phyloP scores from a whole-genome alignment of 345 rosid genomes.

The Hibiscus trionum region DNA sequence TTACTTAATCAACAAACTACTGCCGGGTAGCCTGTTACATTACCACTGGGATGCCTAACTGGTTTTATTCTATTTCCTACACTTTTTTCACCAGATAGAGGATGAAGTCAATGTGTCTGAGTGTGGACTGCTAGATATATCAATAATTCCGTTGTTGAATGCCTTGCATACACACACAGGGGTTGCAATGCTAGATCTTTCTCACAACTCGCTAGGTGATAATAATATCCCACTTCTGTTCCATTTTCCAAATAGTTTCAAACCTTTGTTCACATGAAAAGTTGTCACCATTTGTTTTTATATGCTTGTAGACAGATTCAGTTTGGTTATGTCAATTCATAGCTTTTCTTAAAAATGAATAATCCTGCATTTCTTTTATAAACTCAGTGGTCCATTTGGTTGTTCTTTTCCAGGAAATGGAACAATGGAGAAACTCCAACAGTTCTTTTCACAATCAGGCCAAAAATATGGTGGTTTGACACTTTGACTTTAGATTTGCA shows the following conservation, averaged over 20 bases:
- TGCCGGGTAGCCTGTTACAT: slow-evolving; percentile 6
- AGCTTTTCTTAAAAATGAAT: background rate
- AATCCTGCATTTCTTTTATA: background rate
- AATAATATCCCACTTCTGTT: slow-evolving; percentile 14
- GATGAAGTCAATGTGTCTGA: slow-evolving; percentile 78
- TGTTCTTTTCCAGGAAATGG: slow-evolving; percentile 24
- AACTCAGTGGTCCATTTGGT: slow-evolving; percentile 19
- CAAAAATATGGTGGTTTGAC: slow-evolving; percentile 73
- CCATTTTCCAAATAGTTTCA: background rate
- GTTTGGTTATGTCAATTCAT: background rate
- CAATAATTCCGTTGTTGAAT: slow-evolving; percentile 66
- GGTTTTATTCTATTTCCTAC: slow-evolving; percentile 5
- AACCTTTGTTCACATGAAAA: background rate
- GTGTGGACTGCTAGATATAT: slow-evolving; percentile 87
- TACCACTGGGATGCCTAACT: background rate
- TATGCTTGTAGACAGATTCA: no score
- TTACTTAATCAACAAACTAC: slow-evolving; percentile 9
- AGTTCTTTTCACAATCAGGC: slow-evolving; percentile 51
- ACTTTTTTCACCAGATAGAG: slow-evolving; percentile 52
- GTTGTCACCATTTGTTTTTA: background rate
- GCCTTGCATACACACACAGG: slow-evolving; percentile 63
- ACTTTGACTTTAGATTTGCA: slow-evolving; percentile 94
- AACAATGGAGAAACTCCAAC: no score
- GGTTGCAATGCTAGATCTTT: slow-evolving; percentile 64
- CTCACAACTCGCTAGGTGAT: slow-evolving; percentile 92